phyloP scores from a whole-genome alignment of 2,329 filamentous ascomycete genomes.

The Myrmaecium sp. region DNA sequence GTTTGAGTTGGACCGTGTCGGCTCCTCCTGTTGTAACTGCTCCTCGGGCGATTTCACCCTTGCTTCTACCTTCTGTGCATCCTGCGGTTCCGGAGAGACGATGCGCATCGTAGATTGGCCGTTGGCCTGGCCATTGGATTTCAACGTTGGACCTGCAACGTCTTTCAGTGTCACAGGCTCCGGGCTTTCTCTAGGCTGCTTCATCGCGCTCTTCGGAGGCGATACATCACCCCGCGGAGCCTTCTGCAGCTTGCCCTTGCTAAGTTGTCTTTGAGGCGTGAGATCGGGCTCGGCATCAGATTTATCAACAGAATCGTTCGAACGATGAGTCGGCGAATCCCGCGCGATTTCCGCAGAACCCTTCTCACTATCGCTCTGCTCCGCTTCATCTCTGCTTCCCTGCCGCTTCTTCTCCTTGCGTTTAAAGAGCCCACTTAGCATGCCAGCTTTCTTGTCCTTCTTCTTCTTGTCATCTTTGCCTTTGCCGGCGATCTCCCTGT shows the following conservation, averaged over 20 bases:
- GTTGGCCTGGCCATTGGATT: constrained; percentile 7
- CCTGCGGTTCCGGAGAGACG: constrained; percentile 14
- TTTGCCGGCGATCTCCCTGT: constrained; percentile 50
- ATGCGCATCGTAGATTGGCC: constrained; percentile 17
- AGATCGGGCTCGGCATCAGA: constrained; percentile 14
- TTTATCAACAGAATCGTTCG: constrained; percentile 14
- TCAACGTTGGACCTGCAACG: constrained; percentile 6
- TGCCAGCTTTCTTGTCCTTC: constrained; percentile 52
- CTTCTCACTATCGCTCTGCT: constrained; percentile 30
- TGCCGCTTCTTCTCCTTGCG: constrained; percentile 45
- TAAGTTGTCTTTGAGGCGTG: constrained; percentile 13
- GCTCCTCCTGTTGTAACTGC: no score
- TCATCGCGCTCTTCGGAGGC: constrained; percentile 14
- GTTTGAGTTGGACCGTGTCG: no score
- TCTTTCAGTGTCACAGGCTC: constrained; percentile 10
- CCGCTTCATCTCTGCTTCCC: constrained; percentile 19
- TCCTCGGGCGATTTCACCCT: no score
- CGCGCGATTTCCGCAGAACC: constrained; percentile 19
- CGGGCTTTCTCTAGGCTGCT: constrained; percentile 15
- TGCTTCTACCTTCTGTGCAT: no score
- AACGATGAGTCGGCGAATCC: constrained; percentile 15
- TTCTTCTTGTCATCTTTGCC: constrained; percentile 56
- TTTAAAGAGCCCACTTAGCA: constrained; percentile 55
- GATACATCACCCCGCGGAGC: constrained; percentile 15
- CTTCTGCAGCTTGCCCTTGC: constrained; percentile 23